These are phyloP conservation scores for Agaricales sp. DNA, from an alignment of 1,284 basidiomycete genomes.

Conservation along the genomic window DNA sequence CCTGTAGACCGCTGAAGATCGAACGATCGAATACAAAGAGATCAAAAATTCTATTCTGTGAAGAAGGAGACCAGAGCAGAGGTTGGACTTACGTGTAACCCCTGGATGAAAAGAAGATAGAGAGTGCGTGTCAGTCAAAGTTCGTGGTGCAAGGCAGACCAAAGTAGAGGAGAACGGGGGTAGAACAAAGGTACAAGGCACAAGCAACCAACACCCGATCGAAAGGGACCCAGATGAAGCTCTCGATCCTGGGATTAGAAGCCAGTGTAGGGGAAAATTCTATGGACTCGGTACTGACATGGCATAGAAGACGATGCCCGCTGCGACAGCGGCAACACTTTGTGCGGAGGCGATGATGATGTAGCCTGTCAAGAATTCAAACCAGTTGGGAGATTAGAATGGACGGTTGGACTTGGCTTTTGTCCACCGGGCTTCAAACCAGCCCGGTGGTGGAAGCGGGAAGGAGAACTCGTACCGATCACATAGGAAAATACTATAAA, in stretches of 20 bases:
- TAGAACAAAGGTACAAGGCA: too few species aligned
- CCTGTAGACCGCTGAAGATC: conserved; percentile 57
- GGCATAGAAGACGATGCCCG: conserved; percentile 48
- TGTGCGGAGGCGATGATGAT: conserved; percentile 59
- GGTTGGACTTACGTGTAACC: conserved; percentile 38
- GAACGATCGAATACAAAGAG: conserved; percentile 1
- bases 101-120: conserved; percentile 18
- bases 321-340: conserved; percentile 37
- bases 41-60: too few species aligned
- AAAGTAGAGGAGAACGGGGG: too few species aligned
- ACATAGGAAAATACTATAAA: neutral
- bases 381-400: neutral
- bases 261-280: too few species aligned
- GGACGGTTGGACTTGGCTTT: too few species aligned
- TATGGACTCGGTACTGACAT: conserved; percentile 35
- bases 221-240: too few species aligned
- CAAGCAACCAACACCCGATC: too few species aligned
- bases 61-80: neutral
- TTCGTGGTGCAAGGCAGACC: neutral
- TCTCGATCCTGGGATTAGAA: too few species aligned
- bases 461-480: conserved; percentile 32
- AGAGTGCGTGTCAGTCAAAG: neutral
- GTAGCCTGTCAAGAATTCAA: conserved; percentile 31
- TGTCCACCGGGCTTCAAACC: neutral
- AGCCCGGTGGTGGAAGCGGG: conserved; percentile 48